Conservation (phyloP, 1,284 basidiomycete genomes). For the Ceratobasidium sp. region DNA sequence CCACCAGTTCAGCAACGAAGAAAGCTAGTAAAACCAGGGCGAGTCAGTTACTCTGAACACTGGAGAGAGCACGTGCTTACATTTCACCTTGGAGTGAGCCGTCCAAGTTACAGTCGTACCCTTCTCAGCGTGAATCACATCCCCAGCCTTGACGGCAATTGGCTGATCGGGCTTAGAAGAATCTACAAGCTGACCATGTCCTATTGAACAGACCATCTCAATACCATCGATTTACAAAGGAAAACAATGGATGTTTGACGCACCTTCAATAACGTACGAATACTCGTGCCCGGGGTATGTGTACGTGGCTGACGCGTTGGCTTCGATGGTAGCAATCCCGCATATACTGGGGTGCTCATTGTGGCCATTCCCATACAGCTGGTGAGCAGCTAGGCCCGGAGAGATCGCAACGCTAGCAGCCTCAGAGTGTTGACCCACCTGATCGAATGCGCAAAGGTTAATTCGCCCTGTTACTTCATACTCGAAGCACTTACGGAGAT, state of each 20-base stretch:
- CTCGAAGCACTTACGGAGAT: background rate
- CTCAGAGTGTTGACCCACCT: background rate
- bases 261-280: background rate
- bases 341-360: background rate
- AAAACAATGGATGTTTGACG: background rate
- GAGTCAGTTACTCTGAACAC: no score
- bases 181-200: background rate
- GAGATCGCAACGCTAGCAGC: background rate
- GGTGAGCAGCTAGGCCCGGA: no score
- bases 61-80: no score
- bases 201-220: background rate
- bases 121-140: background rate
- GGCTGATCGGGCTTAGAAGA: background rate
- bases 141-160: background rate
- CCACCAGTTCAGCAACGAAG: no score
- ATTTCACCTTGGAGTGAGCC: background rate
- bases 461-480: background rate
- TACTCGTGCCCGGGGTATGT: background rate
- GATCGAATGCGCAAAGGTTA: background rate
- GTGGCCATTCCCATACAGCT: background rate
- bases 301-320: background rate
- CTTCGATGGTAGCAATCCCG: background rate
- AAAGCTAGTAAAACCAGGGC: no score
- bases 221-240: background rate
- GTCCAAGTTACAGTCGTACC: constrained; percentile 1